Conservation (phyloP, 192 early-diverging fungal genomes). For the Fimicolochytrium jonesii region DNA sequence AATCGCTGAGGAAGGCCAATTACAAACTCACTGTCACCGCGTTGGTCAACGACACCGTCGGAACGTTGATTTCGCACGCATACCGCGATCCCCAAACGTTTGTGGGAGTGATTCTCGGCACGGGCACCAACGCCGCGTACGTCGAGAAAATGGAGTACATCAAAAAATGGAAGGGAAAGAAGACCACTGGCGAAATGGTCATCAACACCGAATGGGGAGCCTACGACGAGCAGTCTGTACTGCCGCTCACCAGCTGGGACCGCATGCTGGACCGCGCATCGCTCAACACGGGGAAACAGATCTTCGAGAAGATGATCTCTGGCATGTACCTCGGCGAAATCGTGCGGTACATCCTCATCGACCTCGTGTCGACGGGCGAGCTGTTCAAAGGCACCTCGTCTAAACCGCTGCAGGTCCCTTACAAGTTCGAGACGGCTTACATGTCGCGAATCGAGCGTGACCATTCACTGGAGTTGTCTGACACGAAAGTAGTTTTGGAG, state of each 20-base stretch:
- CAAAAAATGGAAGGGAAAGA: constrained; percentile 68
- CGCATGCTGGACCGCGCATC: constrained; percentile 70
- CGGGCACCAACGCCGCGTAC: constrained; percentile 93
- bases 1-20: constrained; percentile 64
- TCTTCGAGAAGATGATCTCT: constrained; percentile 95
- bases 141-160: constrained; percentile 73
- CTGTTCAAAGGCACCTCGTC: constrained; percentile 66
- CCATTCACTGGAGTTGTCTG: constrained; percentile 52
- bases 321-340: constrained; percentile 94
- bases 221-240: constrained; percentile 54
- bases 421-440: constrained; percentile 63
- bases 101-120: constrained; percentile 86
- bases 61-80: constrained; percentile 85
- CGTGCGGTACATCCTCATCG: constrained; percentile 71
- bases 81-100: constrained; percentile 76
- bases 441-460: constrained; percentile 63
- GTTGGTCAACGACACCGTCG: constrained; percentile 94
- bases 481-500: constrained; percentile 52
- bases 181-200: too few species aligned
- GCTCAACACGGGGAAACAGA: constrained; percentile 75
- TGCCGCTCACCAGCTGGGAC: constrained; percentile 86
- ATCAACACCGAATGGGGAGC: constrained; percentile 93
- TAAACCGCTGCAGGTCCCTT: constrained; percentile 60
- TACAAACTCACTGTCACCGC: constrained; percentile 75
- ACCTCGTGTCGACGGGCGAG: constrained; percentile 73